These are phyloP conservation scores for Pseudocercospora fijiensis DNA, from an alignment of 2,329 filamentous ascomycete genomes.

Conservation along the genomic window DNA sequence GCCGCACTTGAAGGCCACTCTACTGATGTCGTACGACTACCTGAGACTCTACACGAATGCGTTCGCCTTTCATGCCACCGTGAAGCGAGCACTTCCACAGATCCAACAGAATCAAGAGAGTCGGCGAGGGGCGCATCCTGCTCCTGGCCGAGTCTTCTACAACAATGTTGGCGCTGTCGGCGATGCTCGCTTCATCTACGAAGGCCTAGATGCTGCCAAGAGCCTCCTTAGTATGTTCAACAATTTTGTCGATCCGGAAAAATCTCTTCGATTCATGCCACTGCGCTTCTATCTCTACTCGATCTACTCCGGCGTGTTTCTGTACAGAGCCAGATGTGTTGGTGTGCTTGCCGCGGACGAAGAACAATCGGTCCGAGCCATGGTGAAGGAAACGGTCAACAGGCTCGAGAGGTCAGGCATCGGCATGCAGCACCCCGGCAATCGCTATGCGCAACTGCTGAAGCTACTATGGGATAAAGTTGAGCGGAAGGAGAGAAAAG, in stretches of 20 bases:
- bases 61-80: conserved; percentile 72
- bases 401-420: conserved; percentile 47
- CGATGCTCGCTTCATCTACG: conserved; percentile 52
- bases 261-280: conserved; percentile 50
- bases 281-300: conserved; percentile 52
- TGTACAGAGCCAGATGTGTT: conserved; percentile 50
- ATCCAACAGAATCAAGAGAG: conserved; percentile 28
- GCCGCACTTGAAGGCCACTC: conserved; percentile 63
- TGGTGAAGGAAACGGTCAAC: conserved; percentile 49
- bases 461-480: conserved; percentile 52
- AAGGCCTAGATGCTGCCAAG: conserved; percentile 52
- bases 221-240: conserved; percentile 52
- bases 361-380: conserved; percentile 47
- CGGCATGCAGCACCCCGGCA: conserved; percentile 49
- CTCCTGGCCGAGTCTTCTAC: conserved; percentile 42
- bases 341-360: conserved; percentile 51
- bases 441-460: conserved; percentile 48
- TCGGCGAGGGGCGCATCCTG: conserved; percentile 23
- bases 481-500: conserved; percentile 36
- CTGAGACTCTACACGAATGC: conserved; percentile 71
- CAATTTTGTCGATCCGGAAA: conserved; percentile 51
- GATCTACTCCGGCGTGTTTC: conserved; percentile 51
- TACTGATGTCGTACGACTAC: conserved; percentile 71
- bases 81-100: conserved; percentile 47
- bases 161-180: conserved; percentile 52